phyloP scores from a whole-genome alignment of 208 protist genomes.

The Trypanosoma melophagium region DNA sequence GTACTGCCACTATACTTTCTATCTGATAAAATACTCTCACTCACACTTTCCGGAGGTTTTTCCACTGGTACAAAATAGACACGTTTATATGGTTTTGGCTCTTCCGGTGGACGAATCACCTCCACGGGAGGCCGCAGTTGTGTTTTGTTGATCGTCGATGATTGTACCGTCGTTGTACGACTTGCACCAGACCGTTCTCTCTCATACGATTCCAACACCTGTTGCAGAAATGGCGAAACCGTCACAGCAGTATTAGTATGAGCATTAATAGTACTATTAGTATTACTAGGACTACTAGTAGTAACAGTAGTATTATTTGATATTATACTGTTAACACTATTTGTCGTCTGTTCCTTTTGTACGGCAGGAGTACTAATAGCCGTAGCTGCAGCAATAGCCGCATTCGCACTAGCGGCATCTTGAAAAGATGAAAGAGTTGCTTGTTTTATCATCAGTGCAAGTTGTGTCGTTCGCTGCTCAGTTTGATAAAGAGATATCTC shows the following conservation, averaged over 20 bases:
- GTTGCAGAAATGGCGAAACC: slow-evolving; percentile 26
- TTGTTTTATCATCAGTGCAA: slow-evolving; percentile 29
- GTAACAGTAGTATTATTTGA: background rate
- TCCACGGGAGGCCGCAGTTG: slow-evolving; percentile 24
- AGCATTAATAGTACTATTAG: too few species aligned
- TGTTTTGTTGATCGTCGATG: slow-evolving; percentile 8
- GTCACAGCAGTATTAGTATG: slow-evolving; percentile 8
- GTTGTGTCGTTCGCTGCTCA: slow-evolving; percentile 39
- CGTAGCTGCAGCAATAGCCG: background rate
- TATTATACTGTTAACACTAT: too few species aligned
- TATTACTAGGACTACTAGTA: background rate
- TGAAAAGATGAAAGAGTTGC: slow-evolving; percentile 2
- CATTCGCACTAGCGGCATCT: background rate
- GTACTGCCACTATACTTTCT: too few species aligned
- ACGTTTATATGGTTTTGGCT: slow-evolving; percentile 46
- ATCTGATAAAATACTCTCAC: too few species aligned
- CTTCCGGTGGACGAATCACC: slow-evolving; percentile 39
- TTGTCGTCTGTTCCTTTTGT: background rate
- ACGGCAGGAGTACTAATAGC: background rate
- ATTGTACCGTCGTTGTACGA: background rate
- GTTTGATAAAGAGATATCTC: slow-evolving; percentile 33
- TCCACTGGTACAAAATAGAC: slow-evolving; percentile 42
- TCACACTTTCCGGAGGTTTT: slow-evolving; percentile 1
- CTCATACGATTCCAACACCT: slow-evolving; percentile 57
- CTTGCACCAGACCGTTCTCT: slow-evolving; percentile 5